Evolutionary conservation across 495 filamentous ascomycete genomes (phyloP), one percentile per base, ranked within the genome.

Genomic region (Hypoxylon lienhwacheense): DNA sequence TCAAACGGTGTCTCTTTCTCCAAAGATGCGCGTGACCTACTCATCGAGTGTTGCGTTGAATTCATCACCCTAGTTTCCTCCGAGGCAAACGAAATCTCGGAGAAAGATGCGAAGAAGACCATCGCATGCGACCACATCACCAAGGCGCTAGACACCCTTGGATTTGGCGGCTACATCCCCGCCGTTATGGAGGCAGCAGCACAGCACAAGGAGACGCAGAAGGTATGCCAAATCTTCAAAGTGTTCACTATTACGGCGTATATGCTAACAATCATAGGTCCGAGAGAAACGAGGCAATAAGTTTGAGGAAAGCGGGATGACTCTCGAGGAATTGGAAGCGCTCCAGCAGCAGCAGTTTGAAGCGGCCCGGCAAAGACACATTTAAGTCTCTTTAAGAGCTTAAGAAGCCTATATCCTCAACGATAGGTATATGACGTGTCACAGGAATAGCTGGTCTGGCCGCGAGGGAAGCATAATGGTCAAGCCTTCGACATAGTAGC

Each of bases 11-110:
- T 79, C 17, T 73, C 75, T n/a, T 97, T 97, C 67, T 87, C 89
- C 17, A 95, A 92, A 72, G 93, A 98, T 61, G 90, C 93, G 2
- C 84, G 95, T 41, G 93, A 98, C 63, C 77, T 97, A 3, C 81
- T 98, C 33, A 97, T 97, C 73, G 93, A 97, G 72, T 97, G 92
- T 77, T 98, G 95, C 67, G 93, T 97, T 55, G 93, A 98, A 67
- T 98, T 97, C 75, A 97, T 98, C 69, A 97, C 95, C 7, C 80
- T 98, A 47, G 88, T 98, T 47, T 96, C 91, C 17, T 93, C 89
- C 26, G 91, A 98, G 74, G 95, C 93, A 6, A 98, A 98, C 68
- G 93, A 98, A 60, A 98, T 98, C 55, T 90, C 90, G 11, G 93
- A 98, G 71, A 95, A 92, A 64, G 93, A 98, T 56, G 86, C 90